Evolutionary conservation across 345 rosid genomes (phyloP).

Genomic region (Camelina neglecta): DNA sequence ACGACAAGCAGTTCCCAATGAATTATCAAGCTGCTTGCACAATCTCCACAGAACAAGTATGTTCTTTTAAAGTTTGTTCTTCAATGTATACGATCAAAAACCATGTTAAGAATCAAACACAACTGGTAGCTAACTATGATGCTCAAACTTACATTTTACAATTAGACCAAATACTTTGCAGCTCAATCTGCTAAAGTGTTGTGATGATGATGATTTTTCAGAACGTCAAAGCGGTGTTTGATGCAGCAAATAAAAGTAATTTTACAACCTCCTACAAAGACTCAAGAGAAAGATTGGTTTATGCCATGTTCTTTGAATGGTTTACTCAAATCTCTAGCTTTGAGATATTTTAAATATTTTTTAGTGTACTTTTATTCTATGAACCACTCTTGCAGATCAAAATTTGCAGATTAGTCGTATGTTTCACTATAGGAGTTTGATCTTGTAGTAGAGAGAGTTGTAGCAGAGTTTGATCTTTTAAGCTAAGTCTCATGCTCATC

Average conservation of each 20-base stretch:
- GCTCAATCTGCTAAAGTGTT: neutral
- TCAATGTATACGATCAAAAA: neutral
- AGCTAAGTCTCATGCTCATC: neutral
- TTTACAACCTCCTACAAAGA: constrained; percentile 78
- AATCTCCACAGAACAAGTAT: constrained; percentile 73
- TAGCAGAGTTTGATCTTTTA: neutral
- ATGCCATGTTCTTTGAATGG: constrained; percentile 57
- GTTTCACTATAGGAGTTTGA: constrained; percentile 26
- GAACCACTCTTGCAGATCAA: constrained; percentile 1
- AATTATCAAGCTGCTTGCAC: constrained; percentile 75
- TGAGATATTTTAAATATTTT: neutral
- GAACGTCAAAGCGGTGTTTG: constrained; percentile 81
- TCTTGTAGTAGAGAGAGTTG: constrained; percentile 7
- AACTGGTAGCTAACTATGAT: constrained; percentile 52
- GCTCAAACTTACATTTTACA: neutral
- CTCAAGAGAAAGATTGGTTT: constrained; percentile 50
- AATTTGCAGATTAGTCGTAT: constrained; percentile 9
- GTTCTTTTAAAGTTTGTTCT: neutral
- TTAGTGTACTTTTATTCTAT: constrained; percentile 24
- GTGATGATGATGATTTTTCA: constrained; percentile 38
- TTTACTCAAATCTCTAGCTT: neutral
- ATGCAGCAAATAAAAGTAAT: constrained; percentile 78
- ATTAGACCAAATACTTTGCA: neutral
- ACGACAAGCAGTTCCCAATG: constrained; percentile 63
- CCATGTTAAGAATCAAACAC: constrained; percentile 67